Percentiles rank a stretch among this genome's conserved stretches.
phyloP scores from a whole-genome alignment of 768 basidiomycete species.

The Clitopilus passeckerianus region DNA sequence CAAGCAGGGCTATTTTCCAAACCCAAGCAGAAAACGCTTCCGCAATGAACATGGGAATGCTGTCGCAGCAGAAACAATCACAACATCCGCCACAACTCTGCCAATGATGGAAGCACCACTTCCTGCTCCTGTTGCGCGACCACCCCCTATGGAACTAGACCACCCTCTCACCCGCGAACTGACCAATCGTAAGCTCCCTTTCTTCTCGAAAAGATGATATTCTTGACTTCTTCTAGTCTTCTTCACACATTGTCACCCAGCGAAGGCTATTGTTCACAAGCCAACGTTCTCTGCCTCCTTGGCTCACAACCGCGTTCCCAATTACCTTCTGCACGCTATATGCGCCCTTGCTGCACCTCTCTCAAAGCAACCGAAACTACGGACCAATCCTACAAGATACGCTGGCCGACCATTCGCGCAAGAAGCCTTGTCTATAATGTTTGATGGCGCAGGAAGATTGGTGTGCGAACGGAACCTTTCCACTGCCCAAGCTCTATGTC shows the following conservation, averaged over 20 bases:
- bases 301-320: constrained; percentile 61
- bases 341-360: constrained; percentile 77
- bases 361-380: constrained; percentile 61
- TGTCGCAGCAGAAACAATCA: constrained; percentile 30
- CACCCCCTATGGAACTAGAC: constrained; percentile 45
- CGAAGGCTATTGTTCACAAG: constrained; percentile 72
- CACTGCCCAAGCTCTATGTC: constrained; percentile 71
- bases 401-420: constrained; percentile 55
- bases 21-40: constrained; percentile 40
- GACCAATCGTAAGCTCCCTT: constrained; percentile 54
- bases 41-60: constrained; percentile 36
- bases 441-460: constrained; percentile 61
- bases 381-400: constrained; percentile 47
- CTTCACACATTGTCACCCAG: constrained; percentile 78
- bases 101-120: constrained; percentile 34
- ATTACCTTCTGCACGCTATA: constrained; percentile 66
- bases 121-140: constrained; percentile 33
- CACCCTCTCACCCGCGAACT: constrained; percentile 65
- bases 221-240: constrained; percentile 47
- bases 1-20: constrained; percentile 17
- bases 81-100: constrained; percentile 14
- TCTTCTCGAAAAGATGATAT: constrained; percentile 8
- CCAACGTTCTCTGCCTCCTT: constrained; percentile 69
- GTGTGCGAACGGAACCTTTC: constrained; percentile 59
- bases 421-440: constrained; percentile 65